Conservation (phyloP, 257 asterid genomes). For the Penstemon davidsonii region DNA sequence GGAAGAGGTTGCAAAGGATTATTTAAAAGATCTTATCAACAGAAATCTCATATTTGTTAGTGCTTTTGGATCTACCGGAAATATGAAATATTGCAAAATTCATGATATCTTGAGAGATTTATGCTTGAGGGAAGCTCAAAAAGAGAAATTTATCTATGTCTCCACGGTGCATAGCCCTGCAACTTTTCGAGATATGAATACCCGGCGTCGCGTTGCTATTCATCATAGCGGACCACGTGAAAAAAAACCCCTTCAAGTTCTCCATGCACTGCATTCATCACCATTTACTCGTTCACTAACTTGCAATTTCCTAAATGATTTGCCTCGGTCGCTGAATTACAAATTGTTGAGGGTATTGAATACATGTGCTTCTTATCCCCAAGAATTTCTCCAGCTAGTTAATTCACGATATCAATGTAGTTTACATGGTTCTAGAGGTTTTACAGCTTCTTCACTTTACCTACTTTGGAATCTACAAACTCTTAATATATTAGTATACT, state of each 20-base stretch:
- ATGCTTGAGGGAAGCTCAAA: neutral
- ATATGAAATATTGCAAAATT: neutral
- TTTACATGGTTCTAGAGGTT: neutral
- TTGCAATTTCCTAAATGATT: neutral
- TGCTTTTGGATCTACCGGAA: neutral
- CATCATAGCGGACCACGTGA: neutral
- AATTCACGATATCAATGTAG: neutral
- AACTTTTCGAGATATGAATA: neutral
- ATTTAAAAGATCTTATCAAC: neutral
- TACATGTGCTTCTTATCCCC: neutral
- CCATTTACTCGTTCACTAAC: neutral
- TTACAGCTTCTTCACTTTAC: neutral
- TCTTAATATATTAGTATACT: neutral
- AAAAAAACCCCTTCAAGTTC: neutral
- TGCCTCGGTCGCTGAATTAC: neutral
- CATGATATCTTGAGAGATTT: neutral
- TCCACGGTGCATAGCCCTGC: neutral
- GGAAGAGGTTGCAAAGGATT: neutral
- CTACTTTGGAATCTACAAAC: slow-evolving; percentile 8
- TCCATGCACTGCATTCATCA: neutral
- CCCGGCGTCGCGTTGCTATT: neutral
- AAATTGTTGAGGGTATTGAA: slow-evolving; percentile 3
- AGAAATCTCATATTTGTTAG: neutral
- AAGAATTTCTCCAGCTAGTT: neutral
- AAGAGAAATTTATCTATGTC: neutral